Base-by-base conservation (phyloP, 805 yeast genomes). In the Isabelozyma gotoi region DNA sequence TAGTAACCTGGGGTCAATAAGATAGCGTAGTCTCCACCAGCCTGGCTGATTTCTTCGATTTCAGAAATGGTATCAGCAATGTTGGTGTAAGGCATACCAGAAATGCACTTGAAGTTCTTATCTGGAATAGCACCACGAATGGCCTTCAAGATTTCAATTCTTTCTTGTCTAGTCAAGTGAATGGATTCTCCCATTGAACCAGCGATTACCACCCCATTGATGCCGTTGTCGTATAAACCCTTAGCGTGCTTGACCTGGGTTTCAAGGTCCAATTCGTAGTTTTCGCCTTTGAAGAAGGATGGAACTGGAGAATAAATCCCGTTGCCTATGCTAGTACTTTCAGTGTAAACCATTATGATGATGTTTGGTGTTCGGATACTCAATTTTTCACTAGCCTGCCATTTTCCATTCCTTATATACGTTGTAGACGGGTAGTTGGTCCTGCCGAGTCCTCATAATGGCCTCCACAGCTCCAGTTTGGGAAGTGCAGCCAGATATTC, bases 111-210 rank as follows among this genome's bases (percentile, higher is more conserved):
- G 43, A 68, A 57, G 1, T 56, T 54, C n/a, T 44, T 48, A 19
- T 59, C 65, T 6, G 69, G 71, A 38, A 65, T 49, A 1, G 65
- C 71, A 10, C 43, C 31, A 34, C 68, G 53, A 14, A 67, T 50
- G 1, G 56, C 46, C n/a, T 48, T 42, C 15, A 67, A 56, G n/a
- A 67, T 38, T 8, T 46, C 41, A n/a, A 49, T 44, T 39, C 73
- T 52, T 45, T 69, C 74, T 12, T 54, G 48, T 19, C 55, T 42
- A 4, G 63, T 60, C 40, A 68, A 49, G 44, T 67, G 69, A 12
- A 58, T 50, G 15, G 68, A 61, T 48, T 69, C 74, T 8, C 74
- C 74, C 62, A 68, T 67, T 4, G 73, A 67, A 1, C 74, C 74
- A 7, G 69, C 52, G 8, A 66, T 57, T 11, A 68, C 70, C 19